Base-by-base conservation (phyloP, 129 eudicot genomes). In the Arctium lappa region DNA sequence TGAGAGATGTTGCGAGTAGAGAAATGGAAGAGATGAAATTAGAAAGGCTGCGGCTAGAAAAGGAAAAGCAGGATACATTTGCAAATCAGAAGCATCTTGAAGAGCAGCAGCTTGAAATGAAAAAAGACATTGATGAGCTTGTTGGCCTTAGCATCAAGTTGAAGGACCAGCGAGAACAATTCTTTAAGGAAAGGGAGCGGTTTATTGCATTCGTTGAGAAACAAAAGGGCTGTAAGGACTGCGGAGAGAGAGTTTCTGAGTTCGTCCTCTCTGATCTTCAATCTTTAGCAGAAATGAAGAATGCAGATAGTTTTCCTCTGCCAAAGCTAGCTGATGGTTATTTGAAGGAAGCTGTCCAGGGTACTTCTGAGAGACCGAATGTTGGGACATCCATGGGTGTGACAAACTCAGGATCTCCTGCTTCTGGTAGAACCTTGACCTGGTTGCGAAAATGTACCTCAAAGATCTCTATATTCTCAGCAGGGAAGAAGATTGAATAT, bases 11-110 rank as follows among this genome's bases (percentile, higher is more conserved):
- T 50, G 92, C 95, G 36, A 37, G 81, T 71, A 87, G 92, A 85
- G 98, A 94, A 88, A 96, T 89, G 96, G 90, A 91, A 82, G 98
- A 96, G 72, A 85, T 93, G 97, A 87, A 91, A 82, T 78, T 87
- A 74, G 98, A 96, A 87, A 85, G 86, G 73, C 13, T 68, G 10
- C 74, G 85, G 66, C 63, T 96, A 22, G 94, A 88, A 75, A 96
- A 92, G 76, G 98, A 96, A 60, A 90, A 85, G 44, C 84, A 85
- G 42, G 97, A 93, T 46, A 73, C 90, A 37, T 83, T 77, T 48
- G 65, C 86, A 29, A 92, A 93, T 75, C 94, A 89, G 90, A 85
- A 88, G 79, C 95, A 89, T 81, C 85, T 93, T 15, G 98, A 91
- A 74, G 86, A 74, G 72, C 95, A 92, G 69, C 93, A 94, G 81